A percentile compares a stretch with the other conserved stretches of the same genome.
These are phyloP conservation scores for Penicillium waksmanii DNA, from an alignment of 495 filamentous ascomycete species.

Conservation along the genomic window DNA sequence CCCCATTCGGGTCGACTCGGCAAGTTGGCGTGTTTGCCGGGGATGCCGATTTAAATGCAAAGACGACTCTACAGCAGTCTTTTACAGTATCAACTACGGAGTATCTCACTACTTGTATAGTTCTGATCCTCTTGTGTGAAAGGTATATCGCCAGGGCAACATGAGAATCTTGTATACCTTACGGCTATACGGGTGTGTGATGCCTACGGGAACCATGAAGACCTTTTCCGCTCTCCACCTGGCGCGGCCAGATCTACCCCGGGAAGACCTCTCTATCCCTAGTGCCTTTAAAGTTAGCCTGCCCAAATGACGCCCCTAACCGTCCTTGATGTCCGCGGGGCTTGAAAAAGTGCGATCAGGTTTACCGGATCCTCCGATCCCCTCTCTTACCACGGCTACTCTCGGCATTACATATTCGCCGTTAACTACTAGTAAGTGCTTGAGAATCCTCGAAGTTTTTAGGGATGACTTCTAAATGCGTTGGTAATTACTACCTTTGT, in stretches of 20 bases:
- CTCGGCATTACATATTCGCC: constrained; percentile 10
- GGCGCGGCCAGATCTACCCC: constrained; percentile 22
- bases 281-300: constrained; percentile 15
- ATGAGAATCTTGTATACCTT: too few species aligned
- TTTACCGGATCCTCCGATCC: constrained; percentile 19
- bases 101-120: too few species aligned
- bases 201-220: constrained; percentile 10
- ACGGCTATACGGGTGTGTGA: too few species aligned
- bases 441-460: too few species aligned
- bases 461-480: too few species aligned
- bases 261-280: constrained; percentile 5
- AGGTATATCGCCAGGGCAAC: too few species aligned
- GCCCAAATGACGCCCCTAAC: constrained; percentile 5
- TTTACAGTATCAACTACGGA: too few species aligned
- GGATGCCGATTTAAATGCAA: constrained; percentile 15
- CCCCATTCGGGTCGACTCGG: constrained; percentile 30
- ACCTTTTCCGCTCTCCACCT: constrained; percentile 27
- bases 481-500: too few species aligned
- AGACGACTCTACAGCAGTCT: neutral
- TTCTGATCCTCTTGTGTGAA: too few species aligned
- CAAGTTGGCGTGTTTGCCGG: constrained; percentile 18
- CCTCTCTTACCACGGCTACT: constrained; percentile 15
- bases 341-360: constrained; percentile 3
- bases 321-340: constrained; percentile 18
- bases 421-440: neutral